Base-by-base conservation (phyloP, 1,284 basidiomycete genomes). In the Pascua sp. region DNA sequence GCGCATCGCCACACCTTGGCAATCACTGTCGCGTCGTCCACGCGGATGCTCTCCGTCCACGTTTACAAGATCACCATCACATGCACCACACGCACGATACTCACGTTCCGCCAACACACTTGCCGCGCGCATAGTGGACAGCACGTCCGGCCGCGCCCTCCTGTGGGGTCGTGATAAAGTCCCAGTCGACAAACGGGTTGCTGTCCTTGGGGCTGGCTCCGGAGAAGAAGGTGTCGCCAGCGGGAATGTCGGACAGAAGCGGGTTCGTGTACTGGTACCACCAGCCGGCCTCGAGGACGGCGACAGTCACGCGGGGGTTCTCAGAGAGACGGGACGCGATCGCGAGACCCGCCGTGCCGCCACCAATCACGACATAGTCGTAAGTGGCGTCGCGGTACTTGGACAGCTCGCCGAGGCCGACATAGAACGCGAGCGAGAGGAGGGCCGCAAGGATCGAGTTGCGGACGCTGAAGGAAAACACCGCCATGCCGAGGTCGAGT, bases 321-420 rank as follows among this genome's bases (percentile, higher is more conserved):
- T 87, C 87, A 0, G 85, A 82, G 15, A 91, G 79, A n/a, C 88
- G 82, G 13, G 82, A 77, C 0, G 88, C 89, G 36, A 91, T 71
- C 10, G 85, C 85, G 17, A 90, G 80, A 17, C 89, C 89, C 4
- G 86, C 86, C 3, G 85, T 82, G 40, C 88, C 88, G 38, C 88
- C 88, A 39, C 76, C 76, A 5, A 71, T 71, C 52, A 77, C 71
- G 42, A 77, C 65, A 49, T 76, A 77, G 51, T 77, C 75, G 52
- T 71, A 77, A 7, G 63, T 61, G 13, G 13, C 3, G 38, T 52
- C 51, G 46, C 24, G 24, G 24, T 32, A 32, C 24, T 32, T 32
- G 24, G 24, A 32, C 24, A 32, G 24, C 24, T 32, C 24, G 24
- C 24, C 24, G 24, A 32, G 24, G 24, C 24, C 24, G 24, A 7